Percentiles rank a stretch among this genome's conserved stretches.
Conservation (phyloP, 148 eudicot genomes). For the Rhododendron ferrugineum region DNA sequence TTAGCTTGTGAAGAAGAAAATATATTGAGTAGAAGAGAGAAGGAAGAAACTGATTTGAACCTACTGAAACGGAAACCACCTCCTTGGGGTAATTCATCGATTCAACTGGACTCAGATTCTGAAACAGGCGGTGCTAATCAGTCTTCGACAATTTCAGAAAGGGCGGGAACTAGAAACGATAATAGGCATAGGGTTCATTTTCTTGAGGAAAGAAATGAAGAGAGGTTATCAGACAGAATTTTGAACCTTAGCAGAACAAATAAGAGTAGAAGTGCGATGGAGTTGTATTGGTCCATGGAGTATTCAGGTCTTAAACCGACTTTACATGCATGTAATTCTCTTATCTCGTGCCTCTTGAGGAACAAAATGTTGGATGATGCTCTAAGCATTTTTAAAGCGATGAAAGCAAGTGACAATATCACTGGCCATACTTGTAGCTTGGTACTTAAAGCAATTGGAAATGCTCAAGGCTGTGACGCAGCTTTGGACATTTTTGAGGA, state of each 20-base stretch:
- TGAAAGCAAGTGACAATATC: conserved; percentile 26
- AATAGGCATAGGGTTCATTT: conserved; percentile 25
- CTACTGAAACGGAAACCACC: not conserved
- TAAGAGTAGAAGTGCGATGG: conserved; percentile 42
- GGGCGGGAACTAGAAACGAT: conserved; percentile 1
- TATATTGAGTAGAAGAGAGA: not conserved
- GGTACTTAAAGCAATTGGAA: conserved; percentile 47
- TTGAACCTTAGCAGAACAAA: conserved; percentile 46
- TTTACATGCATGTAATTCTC: conserved; percentile 58
- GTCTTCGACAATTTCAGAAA: conserved; percentile 7
- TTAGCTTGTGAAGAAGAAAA: conserved; percentile 3
- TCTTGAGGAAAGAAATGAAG: conserved; percentile 51
- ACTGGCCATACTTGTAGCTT: conserved; percentile 56
- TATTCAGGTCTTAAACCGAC: conserved; percentile 35
- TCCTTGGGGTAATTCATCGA: not conserved
- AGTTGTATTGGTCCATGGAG: conserved; percentile 52
- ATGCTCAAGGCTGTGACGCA: conserved; percentile 23
- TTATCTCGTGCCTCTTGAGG: conserved; percentile 48
- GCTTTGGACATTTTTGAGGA: conserved; percentile 38
- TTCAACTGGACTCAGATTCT: not conserved
- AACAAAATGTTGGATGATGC: conserved; percentile 38
- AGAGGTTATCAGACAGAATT: conserved; percentile 34
- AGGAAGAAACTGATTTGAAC: not conserved
- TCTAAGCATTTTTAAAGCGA: conserved; percentile 30
- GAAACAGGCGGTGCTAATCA: not conserved